phyloP scores from a whole-genome alignment of 371 early-diverging fungal species.

The Actinomortierella wolfii region DNA sequence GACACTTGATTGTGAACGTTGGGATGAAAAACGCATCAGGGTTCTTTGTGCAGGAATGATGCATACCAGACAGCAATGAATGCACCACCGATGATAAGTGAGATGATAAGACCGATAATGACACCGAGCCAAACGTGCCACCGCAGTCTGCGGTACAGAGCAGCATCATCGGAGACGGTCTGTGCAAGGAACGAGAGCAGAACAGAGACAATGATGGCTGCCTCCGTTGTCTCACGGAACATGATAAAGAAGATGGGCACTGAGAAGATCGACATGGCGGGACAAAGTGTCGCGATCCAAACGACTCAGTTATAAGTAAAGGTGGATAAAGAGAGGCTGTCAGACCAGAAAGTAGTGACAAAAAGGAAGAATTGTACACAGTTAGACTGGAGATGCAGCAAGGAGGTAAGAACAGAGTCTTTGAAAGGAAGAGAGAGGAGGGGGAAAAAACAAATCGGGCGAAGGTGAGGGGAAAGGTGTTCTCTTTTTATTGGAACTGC shows the following conservation, averaged over 20 bases:
- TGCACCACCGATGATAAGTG: constrained; percentile 70
- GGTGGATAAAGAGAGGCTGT: background rate
- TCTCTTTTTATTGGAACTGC: too few relatives aligned
- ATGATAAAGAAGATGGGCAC: constrained; percentile 85
- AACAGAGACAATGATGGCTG: constrained; percentile 83
- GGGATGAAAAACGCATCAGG: too few relatives aligned
- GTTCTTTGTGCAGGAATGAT: too few relatives aligned
- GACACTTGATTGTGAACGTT: too few relatives aligned
- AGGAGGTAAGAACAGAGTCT: too few relatives aligned
- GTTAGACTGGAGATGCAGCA: too few relatives aligned
- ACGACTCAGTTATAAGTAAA: background rate
- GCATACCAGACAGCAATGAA: constrained; percentile 79
- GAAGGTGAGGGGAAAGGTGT: too few relatives aligned
- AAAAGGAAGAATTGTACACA: too few relatives aligned
- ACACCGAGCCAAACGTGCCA: constrained; percentile 69
- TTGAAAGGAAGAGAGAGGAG: too few relatives aligned
- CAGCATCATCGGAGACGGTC: constrained; percentile 40
- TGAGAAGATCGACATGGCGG: constrained; percentile 53
- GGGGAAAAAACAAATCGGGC: too few relatives aligned
- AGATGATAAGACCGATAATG: constrained; percentile 59
- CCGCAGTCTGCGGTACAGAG: constrained; percentile 37
- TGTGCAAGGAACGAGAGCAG: constrained; percentile 73
- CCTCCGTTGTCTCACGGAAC: constrained; percentile 86
- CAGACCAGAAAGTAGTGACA: background rate
- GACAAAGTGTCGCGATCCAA: background rate